These are phyloP conservation scores for Talaromyces funiculosus DNA, from an alignment of 2,329 filamentous ascomycete genomes.

Conservation along the genomic window DNA sequence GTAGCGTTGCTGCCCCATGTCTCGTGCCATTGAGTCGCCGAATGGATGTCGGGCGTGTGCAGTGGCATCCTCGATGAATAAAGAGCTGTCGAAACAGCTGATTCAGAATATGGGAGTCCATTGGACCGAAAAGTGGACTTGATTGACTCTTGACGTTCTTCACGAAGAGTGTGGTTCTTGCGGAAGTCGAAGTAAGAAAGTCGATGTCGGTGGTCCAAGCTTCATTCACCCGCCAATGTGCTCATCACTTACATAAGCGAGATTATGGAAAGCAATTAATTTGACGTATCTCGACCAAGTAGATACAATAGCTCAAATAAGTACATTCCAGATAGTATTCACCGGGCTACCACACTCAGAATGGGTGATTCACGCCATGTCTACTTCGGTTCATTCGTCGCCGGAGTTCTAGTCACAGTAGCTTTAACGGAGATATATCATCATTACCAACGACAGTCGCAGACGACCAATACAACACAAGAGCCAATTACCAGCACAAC, in stretches of 20 bases:
- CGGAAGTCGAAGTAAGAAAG: conserved; percentile 1
- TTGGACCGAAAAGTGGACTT: conserved; percentile 33
- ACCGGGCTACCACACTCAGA: not conserved
- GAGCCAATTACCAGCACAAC: conserved; percentile 17
- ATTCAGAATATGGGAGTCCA: conserved; percentile 76
- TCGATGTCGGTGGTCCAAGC: conserved; percentile 32
- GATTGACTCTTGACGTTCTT: not conserved
- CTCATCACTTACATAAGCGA: conserved; percentile 11
- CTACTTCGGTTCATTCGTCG: conserved; percentile 65
- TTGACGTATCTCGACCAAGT: not conserved
- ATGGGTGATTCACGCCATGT: conserved; percentile 36
- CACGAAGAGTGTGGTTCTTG: not conserved
- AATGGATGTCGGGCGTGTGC: conserved; percentile 20
- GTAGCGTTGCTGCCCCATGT: conserved; percentile 8
- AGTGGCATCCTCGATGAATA: conserved; percentile 62
- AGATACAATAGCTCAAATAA: not conserved
- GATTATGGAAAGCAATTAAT: conserved; percentile 4
- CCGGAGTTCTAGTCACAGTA: conserved; percentile 68
- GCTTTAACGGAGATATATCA: conserved; percentile 74
- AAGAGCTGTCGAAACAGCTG: conserved; percentile 84
- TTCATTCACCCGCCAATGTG: conserved; percentile 21
- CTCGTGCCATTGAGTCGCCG: conserved; percentile 9
- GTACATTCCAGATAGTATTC: not conserved
- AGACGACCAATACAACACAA: conserved; percentile 19
- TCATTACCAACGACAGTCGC: conserved; percentile 49